These are phyloP conservation scores for Anastatica hierochuntica DNA, from an alignment of 345 rosid species.

Conservation along the genomic window DNA sequence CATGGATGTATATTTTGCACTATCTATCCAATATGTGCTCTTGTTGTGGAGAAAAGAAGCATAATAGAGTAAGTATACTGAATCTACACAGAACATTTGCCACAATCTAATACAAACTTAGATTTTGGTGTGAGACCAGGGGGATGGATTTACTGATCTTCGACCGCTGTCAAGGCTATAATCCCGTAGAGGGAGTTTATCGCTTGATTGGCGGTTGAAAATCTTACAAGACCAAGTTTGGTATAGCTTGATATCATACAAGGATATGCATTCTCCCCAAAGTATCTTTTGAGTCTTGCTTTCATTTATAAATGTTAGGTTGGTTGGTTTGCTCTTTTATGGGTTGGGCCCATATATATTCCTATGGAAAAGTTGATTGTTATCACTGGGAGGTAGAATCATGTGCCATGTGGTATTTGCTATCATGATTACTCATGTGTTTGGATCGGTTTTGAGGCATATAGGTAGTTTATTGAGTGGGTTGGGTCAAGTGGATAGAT, in stretches of 20 bases:
- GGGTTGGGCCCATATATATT: constrained; percentile 15
- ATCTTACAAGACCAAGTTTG: neutral
- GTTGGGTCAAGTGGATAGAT: too few relatives aligned
- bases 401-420: too few relatives aligned
- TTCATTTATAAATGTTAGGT: constrained; percentile 5
- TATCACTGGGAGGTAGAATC: constrained; percentile 7
- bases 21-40: too few relatives aligned
- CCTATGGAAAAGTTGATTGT: constrained; percentile 1
- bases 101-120: neutral
- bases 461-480: too few relatives aligned
- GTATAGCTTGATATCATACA: constrained; percentile 9
- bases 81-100: neutral
- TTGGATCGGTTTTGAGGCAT: neutral
- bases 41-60: too few relatives aligned
- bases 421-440: neutral
- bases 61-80: too few relatives aligned
- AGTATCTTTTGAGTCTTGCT: constrained; percentile 22
- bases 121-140: too few relatives aligned
- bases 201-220: too few relatives aligned
- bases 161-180: too few relatives aligned
- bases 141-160: too few relatives aligned
- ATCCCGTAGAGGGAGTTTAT: too few relatives aligned
- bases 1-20: neutral
- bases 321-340: constrained; percentile 2
- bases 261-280: constrained; percentile 11